Conservation (phyloP, 805 yeast species). For the Monosporozyma yasuniensis region DNA sequence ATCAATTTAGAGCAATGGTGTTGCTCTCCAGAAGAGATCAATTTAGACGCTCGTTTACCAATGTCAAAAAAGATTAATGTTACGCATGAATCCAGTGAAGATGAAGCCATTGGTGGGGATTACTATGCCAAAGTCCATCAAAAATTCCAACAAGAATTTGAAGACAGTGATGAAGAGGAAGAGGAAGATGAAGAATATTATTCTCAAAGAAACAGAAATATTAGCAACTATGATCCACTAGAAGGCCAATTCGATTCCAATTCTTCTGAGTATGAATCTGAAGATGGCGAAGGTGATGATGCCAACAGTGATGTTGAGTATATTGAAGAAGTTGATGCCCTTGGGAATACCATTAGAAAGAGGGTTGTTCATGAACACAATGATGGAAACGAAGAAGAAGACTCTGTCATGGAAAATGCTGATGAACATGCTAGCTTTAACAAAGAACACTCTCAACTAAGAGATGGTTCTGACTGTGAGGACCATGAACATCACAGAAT, state of each 20-base stretch:
- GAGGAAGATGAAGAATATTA: conserved; percentile 9
- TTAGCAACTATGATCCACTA: conserved; percentile 24
- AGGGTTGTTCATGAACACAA: conserved; percentile 11
- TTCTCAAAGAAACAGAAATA: conserved; percentile 11
- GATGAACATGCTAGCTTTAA: conserved; percentile 9
- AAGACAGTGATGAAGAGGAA: conserved; percentile 26
- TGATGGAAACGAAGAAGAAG: conserved; percentile 7
- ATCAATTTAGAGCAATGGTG: conserved; percentile 63
- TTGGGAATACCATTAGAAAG: conserved; percentile 26
- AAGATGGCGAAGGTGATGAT: conserved; percentile 8
- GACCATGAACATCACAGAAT: conserved; percentile 10
- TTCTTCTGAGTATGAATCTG: conserved; percentile 7
- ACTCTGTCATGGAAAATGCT: conserved; percentile 4
- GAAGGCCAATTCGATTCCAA: conserved; percentile 16
- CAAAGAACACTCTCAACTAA: conserved; percentile 7
- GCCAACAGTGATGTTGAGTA: conserved; percentile 15
- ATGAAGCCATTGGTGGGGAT: conserved; percentile 25
- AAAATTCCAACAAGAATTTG: conserved; percentile 27
- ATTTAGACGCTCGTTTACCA: conserved; percentile 69
- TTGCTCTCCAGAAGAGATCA: conserved; percentile 59
- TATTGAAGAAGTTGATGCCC: conserved; percentile 24
- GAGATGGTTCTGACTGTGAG: neutral
- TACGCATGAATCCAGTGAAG: conserved; percentile 23
- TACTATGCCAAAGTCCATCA: conserved; percentile 27
- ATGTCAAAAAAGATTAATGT: conserved; percentile 53